Evolutionary conservation across 1,284 basidiomycete species (phyloP).

Genomic region (Somion occarium): DNA sequence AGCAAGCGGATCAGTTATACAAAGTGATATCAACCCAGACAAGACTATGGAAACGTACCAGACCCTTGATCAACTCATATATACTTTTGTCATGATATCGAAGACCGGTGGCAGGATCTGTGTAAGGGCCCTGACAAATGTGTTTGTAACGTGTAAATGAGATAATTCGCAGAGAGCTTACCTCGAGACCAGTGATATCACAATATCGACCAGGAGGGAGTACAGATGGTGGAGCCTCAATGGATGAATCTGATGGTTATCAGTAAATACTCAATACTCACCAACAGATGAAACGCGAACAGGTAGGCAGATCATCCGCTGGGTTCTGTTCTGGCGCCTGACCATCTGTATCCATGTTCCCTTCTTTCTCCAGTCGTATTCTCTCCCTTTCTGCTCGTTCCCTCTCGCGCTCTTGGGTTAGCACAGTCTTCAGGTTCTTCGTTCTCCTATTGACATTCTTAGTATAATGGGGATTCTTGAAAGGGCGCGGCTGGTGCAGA

Average conservation of each 20-base stretch:
- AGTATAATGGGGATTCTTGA: conserved; percentile 67
- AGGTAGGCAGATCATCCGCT: conserved; percentile 64
- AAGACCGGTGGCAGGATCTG: conserved; percentile 76
- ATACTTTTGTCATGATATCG: conserved; percentile 85
- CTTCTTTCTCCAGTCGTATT: conserved; percentile 41
- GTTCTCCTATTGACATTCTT: conserved; percentile 67
- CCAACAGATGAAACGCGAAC: conserved; percentile 35
- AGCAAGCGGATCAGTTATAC: neutral
- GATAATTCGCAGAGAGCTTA: conserved; percentile 23
- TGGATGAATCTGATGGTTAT: conserved; percentile 59
- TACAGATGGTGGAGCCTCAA: conserved; percentile 83
- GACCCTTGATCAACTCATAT: conserved; percentile 75
- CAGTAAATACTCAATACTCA: neutral
- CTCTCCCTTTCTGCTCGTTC: conserved; percentile 62
- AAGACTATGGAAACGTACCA: conserved; percentile 48
- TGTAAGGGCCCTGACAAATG: conserved; percentile 66
- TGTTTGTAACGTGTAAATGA: too few species aligned
- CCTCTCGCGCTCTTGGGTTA: conserved; percentile 70
- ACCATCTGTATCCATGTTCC: conserved; percentile 39
- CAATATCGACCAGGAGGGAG: conserved; percentile 78
- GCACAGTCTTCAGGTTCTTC: conserved; percentile 72
- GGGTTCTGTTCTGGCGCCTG: conserved; percentile 14
- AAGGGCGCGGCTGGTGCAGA: conserved; percentile 60
- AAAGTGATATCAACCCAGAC: neutral
- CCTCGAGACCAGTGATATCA: conserved; percentile 85